phyloP scores from a whole-genome alignment of 352 stramenopile genomes.

The Phytophthora cajani region DNA sequence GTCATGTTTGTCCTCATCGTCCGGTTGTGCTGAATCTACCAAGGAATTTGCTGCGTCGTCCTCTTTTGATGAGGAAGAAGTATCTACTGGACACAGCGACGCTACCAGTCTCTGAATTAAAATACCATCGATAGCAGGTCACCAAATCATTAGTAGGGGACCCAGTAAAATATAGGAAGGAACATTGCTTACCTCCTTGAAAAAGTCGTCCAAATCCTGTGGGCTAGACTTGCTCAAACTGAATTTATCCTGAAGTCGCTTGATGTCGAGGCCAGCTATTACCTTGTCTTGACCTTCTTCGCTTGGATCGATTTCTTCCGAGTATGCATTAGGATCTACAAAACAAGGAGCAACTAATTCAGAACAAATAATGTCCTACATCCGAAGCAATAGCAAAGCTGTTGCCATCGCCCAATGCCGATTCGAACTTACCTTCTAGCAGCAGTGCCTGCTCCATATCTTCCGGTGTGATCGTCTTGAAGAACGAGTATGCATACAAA shows the following conservation, averaged over 20 bases:
- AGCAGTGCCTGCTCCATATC: constrained; percentile 66
- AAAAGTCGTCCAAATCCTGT: constrained; percentile 45
- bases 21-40: constrained; percentile 11
- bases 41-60: constrained; percentile 3
- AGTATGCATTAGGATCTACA: constrained; percentile 35
- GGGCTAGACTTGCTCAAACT: constrained; percentile 20
- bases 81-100: constrained; percentile 29
- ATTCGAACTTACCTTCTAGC: constrained; percentile 52
- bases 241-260: constrained; percentile 29
- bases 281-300: constrained; percentile 15
- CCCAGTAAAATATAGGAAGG: background rate
- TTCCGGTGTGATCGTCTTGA: constrained; percentile 61
- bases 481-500: constrained; percentile 64
- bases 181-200: constrained; percentile 48
- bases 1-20: constrained; percentile 30
- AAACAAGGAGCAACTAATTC: background rate
- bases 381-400: background rate
- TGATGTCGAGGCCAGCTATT: constrained; percentile 13
- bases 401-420: background rate
- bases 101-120: constrained; percentile 44
- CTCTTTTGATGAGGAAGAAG: constrained; percentile 12
- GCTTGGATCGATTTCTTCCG: constrained; percentile 13
- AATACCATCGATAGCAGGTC: background rate
- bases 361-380: background rate
- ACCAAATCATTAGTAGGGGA: background rate